phyloP scores from a whole-genome alignment of 805 yeast species.

The Candida silvicultrix region DNA sequence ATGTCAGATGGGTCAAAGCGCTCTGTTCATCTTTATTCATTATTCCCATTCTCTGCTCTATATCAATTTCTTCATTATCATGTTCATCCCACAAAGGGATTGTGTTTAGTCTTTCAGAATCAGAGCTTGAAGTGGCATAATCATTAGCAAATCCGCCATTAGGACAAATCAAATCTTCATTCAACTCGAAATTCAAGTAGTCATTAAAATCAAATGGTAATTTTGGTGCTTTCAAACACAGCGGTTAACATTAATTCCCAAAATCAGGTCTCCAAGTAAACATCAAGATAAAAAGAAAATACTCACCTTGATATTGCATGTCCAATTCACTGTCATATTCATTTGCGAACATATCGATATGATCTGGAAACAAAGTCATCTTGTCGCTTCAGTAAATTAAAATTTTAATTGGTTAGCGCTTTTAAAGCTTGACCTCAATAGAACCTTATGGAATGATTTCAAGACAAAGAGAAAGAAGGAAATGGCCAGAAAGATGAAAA shows the following conservation, averaged over 20 bases:
- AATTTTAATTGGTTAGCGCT: not conserved
- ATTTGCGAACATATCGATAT: not conserved
- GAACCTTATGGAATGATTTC: not conserved
- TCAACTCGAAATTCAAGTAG: slow-evolving; percentile 17
- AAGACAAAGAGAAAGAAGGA: not conserved
- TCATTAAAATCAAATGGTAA: slow-evolving; percentile 9
- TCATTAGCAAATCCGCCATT: slow-evolving; percentile 15
- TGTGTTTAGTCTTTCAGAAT: not conserved
- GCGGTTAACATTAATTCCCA: not conserved
- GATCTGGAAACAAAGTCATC: not conserved
- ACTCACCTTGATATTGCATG: not conserved
- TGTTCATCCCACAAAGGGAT: not conserved
- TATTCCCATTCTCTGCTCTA: not conserved
- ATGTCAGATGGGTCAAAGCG: not conserved
- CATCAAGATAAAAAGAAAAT: too few relatives aligned
- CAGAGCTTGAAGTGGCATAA: slow-evolving; percentile 3
- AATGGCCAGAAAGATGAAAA: not conserved
- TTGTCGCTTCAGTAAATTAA: not conserved
- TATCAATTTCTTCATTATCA: not conserved
- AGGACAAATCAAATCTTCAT: slow-evolving; percentile 15
- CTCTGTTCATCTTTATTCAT: not conserved
- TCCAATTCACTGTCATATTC: not conserved
- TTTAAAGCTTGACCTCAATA: too few relatives aligned
- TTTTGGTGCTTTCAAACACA: not conserved
- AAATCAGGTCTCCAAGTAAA: not conserved